Evolutionary conservation across 2,329 filamentous ascomycete species (phyloP).

Genomic region (Paracorniculantispora psalliotae): DNA sequence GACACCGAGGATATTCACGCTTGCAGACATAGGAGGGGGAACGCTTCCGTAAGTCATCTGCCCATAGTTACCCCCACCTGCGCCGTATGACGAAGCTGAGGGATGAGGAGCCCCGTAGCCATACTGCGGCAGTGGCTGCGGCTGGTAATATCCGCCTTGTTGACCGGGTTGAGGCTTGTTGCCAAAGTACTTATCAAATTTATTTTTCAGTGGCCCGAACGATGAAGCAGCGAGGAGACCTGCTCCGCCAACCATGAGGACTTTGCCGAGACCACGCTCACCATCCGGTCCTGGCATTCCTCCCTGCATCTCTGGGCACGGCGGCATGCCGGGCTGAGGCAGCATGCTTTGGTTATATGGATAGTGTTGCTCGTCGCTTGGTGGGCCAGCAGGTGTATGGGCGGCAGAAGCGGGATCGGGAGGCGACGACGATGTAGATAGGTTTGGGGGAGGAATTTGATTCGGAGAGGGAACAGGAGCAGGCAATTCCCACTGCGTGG

Average conservation of each 20-base stretch:
- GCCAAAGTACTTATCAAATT: background rate
- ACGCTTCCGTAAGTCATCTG: background rate
- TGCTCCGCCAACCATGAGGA: background rate
- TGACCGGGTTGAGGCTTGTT: background rate
- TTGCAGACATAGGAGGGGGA: background rate
- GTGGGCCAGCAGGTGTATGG: background rate
- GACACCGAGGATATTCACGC: background rate
- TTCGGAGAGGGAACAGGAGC: background rate
- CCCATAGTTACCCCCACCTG: background rate
- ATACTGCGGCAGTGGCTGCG: background rate
- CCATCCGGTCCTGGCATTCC: background rate
- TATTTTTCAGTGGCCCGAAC: background rate
- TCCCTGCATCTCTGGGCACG: background rate
- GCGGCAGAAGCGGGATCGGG: background rate
- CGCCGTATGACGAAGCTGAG: background rate
- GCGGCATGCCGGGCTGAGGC: background rate
- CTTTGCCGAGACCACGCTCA: slow-evolving; percentile 7
- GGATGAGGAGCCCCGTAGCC: background rate
- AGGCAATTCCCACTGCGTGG: slow-evolving; percentile 4
- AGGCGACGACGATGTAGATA: background rate
- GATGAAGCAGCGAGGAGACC: slow-evolving; percentile 1
- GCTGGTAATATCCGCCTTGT: background rate
- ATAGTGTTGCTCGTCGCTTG: background rate
- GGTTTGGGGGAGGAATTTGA: background rate
- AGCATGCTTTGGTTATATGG: background rate